Percentiles rank a stretch among this genome's conserved stretches.
Evolutionary conservation across 371 early-diverging fungal species (phyloP).

Genomic region (Smittium culicis): DNA sequence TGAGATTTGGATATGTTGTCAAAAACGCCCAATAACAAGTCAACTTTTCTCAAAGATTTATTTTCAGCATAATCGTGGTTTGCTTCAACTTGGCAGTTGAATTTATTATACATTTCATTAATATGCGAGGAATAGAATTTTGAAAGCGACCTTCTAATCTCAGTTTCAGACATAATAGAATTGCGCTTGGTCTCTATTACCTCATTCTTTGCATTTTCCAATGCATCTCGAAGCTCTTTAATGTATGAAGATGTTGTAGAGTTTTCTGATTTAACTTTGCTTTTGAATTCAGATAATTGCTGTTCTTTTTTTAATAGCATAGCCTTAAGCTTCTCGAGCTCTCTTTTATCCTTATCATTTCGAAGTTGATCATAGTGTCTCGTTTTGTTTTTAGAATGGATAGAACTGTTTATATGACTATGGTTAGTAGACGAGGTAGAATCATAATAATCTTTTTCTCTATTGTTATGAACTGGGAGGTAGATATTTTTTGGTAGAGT

Average conservation of each 20-base stretch:
- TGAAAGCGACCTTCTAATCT: slow-evolving; percentile 38
- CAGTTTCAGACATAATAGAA: slow-evolving; percentile 38
- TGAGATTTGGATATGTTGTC: too few species aligned
- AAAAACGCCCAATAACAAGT: background rate
- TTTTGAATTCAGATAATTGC: background rate
- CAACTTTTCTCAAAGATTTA: background rate
- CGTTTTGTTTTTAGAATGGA: background rate
- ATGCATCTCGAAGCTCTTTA: slow-evolving; percentile 16
- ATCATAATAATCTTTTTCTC: background rate
- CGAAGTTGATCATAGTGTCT: too few species aligned
- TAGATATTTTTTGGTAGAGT: background rate
- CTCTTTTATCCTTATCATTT: background rate
- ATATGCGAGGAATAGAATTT: slow-evolving; percentile 22
- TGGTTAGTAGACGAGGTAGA: background rate
- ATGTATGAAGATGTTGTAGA: slow-evolving; percentile 36
- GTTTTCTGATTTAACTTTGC: slow-evolving; percentile 35
- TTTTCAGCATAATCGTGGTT: background rate
- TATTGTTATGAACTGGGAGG: background rate
- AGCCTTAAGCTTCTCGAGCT: background rate
- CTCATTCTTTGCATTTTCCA: slow-evolving; percentile 13
- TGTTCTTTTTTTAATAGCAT: background rate
- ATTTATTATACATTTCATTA: slow-evolving; percentile 21
- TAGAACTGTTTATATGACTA: background rate
- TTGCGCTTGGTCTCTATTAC: slow-evolving; percentile 37
- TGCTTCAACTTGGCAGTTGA: background rate